Evolutionary conservation across 2,329 filamentous ascomycete species (phyloP), one percentile per base, ranked within the genome.

Genomic region (Cadophora gregata): DNA sequence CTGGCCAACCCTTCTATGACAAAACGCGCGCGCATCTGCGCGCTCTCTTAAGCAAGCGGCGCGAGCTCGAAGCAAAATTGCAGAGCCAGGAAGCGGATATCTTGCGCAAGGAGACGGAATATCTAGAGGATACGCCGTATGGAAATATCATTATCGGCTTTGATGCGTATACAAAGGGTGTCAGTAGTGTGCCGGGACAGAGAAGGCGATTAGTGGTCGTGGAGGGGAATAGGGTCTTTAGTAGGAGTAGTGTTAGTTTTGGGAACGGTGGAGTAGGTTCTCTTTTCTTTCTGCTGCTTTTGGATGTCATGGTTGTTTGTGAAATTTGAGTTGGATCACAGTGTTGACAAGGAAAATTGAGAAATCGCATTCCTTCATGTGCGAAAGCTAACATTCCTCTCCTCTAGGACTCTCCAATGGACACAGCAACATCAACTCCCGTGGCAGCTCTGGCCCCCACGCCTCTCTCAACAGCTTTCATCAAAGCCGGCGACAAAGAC

Each of bases 121-220:
- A 99, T 78, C 88, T 99, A 61, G 95, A 98, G 78, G 93, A 93
- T 75, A 96, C 93, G 4, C 90, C 89, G 16, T 88, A 85, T 73
- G 96, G 96, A 53, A 99, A 99, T 81, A 98, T 99, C 77, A 95
- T 99, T 78, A 93, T 92, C 59, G 96, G 96, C 25, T 99, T 99
- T 79, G 96, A 99, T 79, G 96, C 93, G 77, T 99, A 98, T 81
- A 96, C 97, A 83, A 99, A 99, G 80, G 94, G 93, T 63, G 86
- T 85, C 1, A 85, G 85, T 4, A 87, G 71, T 83, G 84, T 4
- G 85, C 85, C 4, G 84, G 88, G 12, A 84, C 87, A 62, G 71
- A 78, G 90, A 75, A 86, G 89, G 75, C 87, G 91, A 78, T 84
- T 85, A 27, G 86, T 86, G 5, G 81, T 90, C 59, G 84, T 84